Evolutionary conservation across 495 filamentous ascomycete species (phyloP).

Genomic region (Glonium stellatum): DNA sequence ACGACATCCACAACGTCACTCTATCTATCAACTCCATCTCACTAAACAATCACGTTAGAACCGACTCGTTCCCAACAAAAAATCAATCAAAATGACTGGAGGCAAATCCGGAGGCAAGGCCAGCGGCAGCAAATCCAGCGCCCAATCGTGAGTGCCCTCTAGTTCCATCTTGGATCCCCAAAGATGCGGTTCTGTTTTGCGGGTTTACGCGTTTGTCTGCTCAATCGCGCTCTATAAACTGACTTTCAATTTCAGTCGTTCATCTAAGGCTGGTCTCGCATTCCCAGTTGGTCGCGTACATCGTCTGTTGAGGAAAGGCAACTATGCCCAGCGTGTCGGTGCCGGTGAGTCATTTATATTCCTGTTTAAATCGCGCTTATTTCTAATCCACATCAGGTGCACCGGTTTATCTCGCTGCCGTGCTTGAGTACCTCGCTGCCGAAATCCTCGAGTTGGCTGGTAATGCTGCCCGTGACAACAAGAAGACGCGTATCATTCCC

Average conservation of each 20-base stretch:
- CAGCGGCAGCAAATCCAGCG: constrained; percentile 82
- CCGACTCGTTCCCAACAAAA: constrained; percentile 30
- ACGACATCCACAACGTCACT: constrained; percentile 28
- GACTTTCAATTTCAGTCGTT: constrained; percentile 57
- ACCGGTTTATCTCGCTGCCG: constrained; percentile 95
- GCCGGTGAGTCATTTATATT: constrained; percentile 54
- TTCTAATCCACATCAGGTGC: constrained; percentile 52
- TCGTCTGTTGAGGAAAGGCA: constrained; percentile 98
- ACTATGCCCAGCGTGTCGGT: constrained; percentile 99
- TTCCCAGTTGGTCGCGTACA: constrained; percentile 99
- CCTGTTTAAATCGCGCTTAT: constrained; percentile 7
- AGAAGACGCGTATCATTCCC: constrained; percentile 99
- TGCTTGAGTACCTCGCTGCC: constrained; percentile 96
- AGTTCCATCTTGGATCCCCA: constrained; percentile 10
- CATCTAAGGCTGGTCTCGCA: constrained; percentile 97
- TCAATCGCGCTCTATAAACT: constrained; percentile 2
- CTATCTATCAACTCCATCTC: constrained; percentile 27
- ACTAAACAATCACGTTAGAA: constrained; percentile 29
- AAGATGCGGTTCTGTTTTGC: constrained; percentile 13
- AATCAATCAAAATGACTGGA: constrained; percentile 84
- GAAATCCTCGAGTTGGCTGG: constrained; percentile 98
- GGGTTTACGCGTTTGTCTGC: constrained; percentile 27
- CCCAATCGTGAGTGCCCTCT: constrained; percentile 74
- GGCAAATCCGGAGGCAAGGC: constrained; percentile 99
- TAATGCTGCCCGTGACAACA: constrained; percentile 98